These are phyloP conservation scores for Coemansia sp. DNA, from an alignment of 371 early-diverging fungal species.

Conservation along the genomic window DNA sequence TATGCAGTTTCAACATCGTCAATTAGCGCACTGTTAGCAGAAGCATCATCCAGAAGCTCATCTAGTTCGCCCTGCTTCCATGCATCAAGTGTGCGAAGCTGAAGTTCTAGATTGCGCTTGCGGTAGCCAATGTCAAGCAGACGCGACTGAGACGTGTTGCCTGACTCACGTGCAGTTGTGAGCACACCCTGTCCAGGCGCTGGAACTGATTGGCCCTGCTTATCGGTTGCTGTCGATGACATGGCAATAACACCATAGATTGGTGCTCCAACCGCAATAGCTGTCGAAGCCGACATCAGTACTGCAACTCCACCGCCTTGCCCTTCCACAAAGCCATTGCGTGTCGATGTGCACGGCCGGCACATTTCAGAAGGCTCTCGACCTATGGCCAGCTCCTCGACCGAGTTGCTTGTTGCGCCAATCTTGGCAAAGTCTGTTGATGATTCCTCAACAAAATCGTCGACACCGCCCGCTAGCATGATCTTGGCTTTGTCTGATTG, in stretches of 20 bases:
- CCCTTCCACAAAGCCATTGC: conserved; percentile 92
- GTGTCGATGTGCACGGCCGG: conserved; percentile 84
- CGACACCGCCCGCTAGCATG: conserved; percentile 90
- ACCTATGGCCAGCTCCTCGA: conserved; percentile 84
- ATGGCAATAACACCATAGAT: conserved; percentile 90
- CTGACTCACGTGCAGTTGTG: conserved; percentile 57
- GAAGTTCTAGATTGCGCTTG: conserved; percentile 71
- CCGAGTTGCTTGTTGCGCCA: conserved; percentile 91
- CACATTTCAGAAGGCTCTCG: conserved; percentile 88
- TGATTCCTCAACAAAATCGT: conserved; percentile 89
- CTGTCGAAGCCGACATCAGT: conserved; percentile 86
- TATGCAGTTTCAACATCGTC: conserved; percentile 74
- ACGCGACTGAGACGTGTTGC: conserved; percentile 56
- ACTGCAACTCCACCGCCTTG: conserved; percentile 90
- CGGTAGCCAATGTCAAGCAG: conserved; percentile 88
- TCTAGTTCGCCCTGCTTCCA: conserved; percentile 72
- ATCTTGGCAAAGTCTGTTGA: conserved; percentile 74
- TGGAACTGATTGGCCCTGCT: conserved; percentile 92
- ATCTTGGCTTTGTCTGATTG: conserved; percentile 89
- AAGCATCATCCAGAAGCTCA: not conserved
- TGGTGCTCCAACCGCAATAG: conserved; percentile 93
- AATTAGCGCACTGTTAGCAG: no score
- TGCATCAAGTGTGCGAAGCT: conserved; percentile 74
- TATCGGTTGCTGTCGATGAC: conserved; percentile 92
- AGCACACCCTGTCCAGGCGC: conserved; percentile 93